Conservation (phyloP, 306 rosid species). For the Prinsepia uniflora region DNA sequence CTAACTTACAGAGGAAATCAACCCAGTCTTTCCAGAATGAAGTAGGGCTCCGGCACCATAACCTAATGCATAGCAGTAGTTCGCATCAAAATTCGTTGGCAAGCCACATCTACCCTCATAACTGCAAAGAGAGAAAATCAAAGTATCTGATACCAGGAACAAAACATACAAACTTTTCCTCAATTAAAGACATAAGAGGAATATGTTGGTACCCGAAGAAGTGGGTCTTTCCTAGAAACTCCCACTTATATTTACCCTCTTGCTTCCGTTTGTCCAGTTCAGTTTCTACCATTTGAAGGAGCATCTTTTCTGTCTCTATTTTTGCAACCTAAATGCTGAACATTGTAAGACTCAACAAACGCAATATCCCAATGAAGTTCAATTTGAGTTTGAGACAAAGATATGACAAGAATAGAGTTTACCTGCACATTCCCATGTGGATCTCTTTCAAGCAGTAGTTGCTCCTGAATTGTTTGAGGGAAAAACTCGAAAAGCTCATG, state of each 20-base stretch:
- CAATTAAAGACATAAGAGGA: too few species aligned
- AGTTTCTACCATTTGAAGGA: conserved; percentile 81
- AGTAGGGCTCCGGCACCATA: conserved; percentile 85
- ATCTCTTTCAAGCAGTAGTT: conserved; percentile 90
- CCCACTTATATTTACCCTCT: conserved; percentile 49
- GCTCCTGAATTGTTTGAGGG: conserved; percentile 90
- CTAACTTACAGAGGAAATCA: conserved; percentile 74
- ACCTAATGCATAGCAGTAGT: conserved; percentile 89
- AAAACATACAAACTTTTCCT: too few species aligned
- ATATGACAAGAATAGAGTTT: conserved; percentile 17
- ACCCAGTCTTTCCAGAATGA: conserved; percentile 77
- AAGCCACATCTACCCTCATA: conserved; percentile 92
- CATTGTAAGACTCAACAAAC: neutral
- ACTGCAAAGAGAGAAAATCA: conserved; percentile 34
- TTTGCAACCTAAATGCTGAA: conserved; percentile 63
- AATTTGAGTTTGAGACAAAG: conserved; percentile 4
- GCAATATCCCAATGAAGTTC: conserved; percentile 5
- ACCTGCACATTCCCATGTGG: conserved; percentile 97
- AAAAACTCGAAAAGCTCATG: conserved; percentile 67
- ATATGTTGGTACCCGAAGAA: conserved; percentile 62
- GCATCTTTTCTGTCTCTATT: conserved; percentile 95
- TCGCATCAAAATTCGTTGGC: conserved; percentile 87
- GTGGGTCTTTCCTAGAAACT: conserved; percentile 76
- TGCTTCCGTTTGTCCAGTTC: conserved; percentile 71
- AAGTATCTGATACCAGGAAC: neutral